Conservation (phyloP, 345 rosid species). For the Firmiana major region DNA sequence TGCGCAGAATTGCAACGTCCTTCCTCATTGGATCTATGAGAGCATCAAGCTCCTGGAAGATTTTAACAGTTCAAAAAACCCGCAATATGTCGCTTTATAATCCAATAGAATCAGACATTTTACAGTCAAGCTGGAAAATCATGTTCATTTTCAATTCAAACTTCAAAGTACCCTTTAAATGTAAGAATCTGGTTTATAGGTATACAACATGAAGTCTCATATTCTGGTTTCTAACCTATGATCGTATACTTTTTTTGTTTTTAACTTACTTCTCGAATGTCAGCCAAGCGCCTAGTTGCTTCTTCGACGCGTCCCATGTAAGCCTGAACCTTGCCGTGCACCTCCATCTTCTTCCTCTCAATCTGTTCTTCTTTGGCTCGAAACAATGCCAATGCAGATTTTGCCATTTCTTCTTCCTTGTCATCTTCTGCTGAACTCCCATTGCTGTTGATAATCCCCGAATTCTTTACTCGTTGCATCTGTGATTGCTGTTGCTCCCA, state of each 20-base stretch:
- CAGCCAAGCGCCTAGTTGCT: conserved; percentile 71
- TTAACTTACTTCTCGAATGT: conserved; percentile 84
- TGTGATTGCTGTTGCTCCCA: conserved; percentile 44
- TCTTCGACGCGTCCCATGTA: conserved; percentile 75
- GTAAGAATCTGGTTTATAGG: neutral
- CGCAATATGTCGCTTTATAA: neutral
- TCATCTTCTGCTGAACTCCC: conserved; percentile 53
- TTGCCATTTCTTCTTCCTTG: conserved; percentile 66
- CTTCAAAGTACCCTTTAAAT: neutral
- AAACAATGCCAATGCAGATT: conserved; percentile 66
- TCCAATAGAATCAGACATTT: neutral
- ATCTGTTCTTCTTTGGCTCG: conserved; percentile 90
- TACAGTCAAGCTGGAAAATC: neutral
- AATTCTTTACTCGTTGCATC: conserved; percentile 48
- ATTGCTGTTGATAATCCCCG: conserved; percentile 29
- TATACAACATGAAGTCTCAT: neutral
- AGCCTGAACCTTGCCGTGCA: conserved; percentile 58
- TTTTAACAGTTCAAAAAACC: neutral
- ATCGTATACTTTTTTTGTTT: too few species aligned
- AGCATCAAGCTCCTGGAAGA: conserved; percentile 57
- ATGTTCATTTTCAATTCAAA: conserved; percentile 15
- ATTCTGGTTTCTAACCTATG: neutral
- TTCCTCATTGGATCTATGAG: conserved; percentile 70
- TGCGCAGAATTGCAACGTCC: conserved; percentile 48
- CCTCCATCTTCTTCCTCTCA: conserved; percentile 76